phyloP scores from a whole-genome alignment of 768 basidiomycete genomes.

The Kwoniella dendrophila region DNA sequence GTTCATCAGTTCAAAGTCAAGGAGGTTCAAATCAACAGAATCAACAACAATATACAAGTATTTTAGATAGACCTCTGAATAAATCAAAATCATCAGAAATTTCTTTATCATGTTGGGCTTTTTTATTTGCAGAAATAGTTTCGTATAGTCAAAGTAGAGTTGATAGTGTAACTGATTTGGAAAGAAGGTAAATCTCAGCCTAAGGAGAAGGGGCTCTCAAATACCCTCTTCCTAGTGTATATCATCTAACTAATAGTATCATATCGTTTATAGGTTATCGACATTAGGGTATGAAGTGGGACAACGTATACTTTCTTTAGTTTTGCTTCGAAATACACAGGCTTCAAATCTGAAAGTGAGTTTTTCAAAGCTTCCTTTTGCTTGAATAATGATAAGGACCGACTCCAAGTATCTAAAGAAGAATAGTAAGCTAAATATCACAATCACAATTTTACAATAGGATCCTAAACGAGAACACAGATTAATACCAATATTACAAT shows the following conservation, averaged over 20 bases:
- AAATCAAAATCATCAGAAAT: constrained; percentile 84
- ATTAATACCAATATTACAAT: constrained; percentile 87
- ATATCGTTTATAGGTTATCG: constrained; percentile 79
- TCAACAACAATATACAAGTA: constrained; percentile 47
- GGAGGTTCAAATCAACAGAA: neutral
- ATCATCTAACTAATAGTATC: neutral
- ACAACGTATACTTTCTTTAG: constrained; percentile 66
- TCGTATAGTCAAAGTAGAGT: constrained; percentile 97
- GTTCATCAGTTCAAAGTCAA: neutral
- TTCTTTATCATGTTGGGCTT: constrained; percentile 77
- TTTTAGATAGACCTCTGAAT: constrained; percentile 86
- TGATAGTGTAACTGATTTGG: constrained; percentile 90
- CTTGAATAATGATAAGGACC: no score
- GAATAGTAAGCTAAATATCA: no score
- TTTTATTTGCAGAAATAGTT: constrained; percentile 89
- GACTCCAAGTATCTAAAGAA: no score
- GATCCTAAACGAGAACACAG: constrained; percentile 90
- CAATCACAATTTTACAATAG: constrained; percentile 52
- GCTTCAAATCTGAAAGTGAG: constrained; percentile 49
- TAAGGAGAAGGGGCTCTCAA: no score
- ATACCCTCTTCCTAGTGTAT: neutral
- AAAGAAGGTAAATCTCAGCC: constrained; percentile 74
- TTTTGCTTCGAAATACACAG: constrained; percentile 53
- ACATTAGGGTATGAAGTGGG: constrained; percentile 92
- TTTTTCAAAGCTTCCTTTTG: neutral